A percentile compares a stretch with the other conserved stretches of the same genome.
Evolutionary conservation across 2,329 filamentous ascomycete genomes (phyloP).

Genomic region (Fonsecaea multimorphosa): DNA sequence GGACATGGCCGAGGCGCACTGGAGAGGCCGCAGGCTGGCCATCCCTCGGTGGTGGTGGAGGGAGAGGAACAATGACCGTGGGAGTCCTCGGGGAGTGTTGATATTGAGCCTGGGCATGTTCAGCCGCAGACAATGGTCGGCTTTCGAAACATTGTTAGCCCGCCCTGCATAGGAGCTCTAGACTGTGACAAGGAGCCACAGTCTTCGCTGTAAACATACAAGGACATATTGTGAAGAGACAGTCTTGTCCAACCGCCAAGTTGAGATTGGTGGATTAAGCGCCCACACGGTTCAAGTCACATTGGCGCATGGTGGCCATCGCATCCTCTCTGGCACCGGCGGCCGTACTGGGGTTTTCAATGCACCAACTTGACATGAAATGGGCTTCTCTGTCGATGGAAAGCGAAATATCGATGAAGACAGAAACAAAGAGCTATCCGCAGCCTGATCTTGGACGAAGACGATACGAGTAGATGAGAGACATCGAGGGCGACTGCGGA

Average conservation of each 20-base stretch:
- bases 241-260: constrained; percentile 16
- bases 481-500: constrained; percentile 9
- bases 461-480: background rate
- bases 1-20: constrained; percentile 51
- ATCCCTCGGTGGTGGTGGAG: constrained; percentile 41
- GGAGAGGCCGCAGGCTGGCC: constrained; percentile 45
- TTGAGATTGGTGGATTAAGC: constrained; percentile 36
- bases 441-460: constrained; percentile 1
- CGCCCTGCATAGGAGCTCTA: constrained; percentile 4
- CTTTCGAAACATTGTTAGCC: constrained; percentile 32
- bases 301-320: constrained; percentile 15
- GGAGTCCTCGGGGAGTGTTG: constrained; percentile 31
- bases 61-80: constrained; percentile 31
- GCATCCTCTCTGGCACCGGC: constrained; percentile 11
- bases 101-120: constrained; percentile 22
- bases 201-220: constrained; percentile 28
- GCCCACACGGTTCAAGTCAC: constrained; percentile 33
- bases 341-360: constrained; percentile 12
- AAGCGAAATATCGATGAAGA: background rate
- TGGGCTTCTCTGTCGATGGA: background rate
- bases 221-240: constrained; percentile 27
- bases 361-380: constrained; percentile 5
- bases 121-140: constrained; percentile 27
- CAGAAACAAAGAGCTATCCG: constrained; percentile 8
- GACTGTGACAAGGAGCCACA: constrained; percentile 17